Conservation (phyloP, 495 filamentous ascomycete species). For the Aspergillus nidulans region DNA sequence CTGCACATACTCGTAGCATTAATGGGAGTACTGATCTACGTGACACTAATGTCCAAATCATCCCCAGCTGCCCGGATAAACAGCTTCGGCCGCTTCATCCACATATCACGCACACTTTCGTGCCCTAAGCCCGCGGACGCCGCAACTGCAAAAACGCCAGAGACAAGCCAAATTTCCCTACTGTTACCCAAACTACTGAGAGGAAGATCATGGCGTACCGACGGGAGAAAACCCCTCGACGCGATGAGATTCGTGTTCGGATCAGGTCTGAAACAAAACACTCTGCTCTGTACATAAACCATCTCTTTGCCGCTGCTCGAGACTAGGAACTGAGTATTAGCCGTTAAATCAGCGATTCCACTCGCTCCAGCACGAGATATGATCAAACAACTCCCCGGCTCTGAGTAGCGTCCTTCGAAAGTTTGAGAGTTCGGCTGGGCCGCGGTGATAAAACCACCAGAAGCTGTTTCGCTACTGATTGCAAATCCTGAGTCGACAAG, state of each 20-base stretch:
- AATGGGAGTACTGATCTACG: no score
- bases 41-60: not conserved
- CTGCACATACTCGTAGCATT: no score
- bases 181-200: not conserved
- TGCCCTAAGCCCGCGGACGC: not conserved
- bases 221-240: conserved; percentile 9
- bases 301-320: not conserved
- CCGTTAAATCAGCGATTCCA: conserved; percentile 7
- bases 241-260: conserved; percentile 19
- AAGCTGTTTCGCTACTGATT: conserved; percentile 4
- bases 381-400: not conserved
- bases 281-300: not conserved
- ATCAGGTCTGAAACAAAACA: conserved; percentile 9
- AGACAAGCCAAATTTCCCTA: not conserved
- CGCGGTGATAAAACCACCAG: not conserved
- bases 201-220: not conserved
- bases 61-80: not conserved
- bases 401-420: not conserved
- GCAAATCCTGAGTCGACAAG: conserved; percentile 21
- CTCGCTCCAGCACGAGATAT: conserved; percentile 4
- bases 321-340: not conserved
- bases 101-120: not conserved
- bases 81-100: conserved; percentile 1
- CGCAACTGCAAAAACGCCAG: conserved; percentile 11
- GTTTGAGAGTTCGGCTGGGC: not conserved